phyloP scores from a whole-genome alignment of 139 green algal species.

The Volvox africanus region DNA sequence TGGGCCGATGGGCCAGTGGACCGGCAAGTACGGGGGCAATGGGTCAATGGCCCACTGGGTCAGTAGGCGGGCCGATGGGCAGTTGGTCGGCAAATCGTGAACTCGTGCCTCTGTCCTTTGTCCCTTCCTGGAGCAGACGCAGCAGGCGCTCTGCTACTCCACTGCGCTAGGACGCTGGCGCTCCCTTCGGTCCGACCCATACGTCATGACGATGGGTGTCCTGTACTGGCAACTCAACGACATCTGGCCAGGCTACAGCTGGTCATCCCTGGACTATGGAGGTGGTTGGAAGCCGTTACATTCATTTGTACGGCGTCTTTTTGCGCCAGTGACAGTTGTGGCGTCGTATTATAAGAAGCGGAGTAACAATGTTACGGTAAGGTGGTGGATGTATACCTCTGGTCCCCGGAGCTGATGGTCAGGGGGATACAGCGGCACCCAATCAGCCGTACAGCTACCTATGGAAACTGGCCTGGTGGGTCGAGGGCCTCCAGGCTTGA shows the following conservation, averaged over 20 bases:
- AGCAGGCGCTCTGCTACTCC: constrained; percentile 83
- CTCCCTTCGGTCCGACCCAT: constrained; percentile 62
- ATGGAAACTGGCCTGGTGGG: no score
- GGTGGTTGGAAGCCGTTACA: constrained; percentile 77
- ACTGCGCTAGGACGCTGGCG: constrained; percentile 74
- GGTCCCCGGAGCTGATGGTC: no score
- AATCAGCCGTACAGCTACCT: no score
- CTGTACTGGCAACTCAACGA: constrained; percentile 84
- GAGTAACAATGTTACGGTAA: constrained; percentile 17
- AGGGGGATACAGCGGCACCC: no score
- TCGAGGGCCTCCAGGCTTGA: no score
- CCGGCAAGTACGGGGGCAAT: no score
- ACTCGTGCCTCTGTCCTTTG: no score
- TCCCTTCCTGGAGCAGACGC: constrained; percentile 51
- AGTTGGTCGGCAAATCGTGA: no score
- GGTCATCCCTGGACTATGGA: constrained; percentile 72
- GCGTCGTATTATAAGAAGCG: not conserved
- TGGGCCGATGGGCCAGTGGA: no score
- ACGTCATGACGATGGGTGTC: constrained; percentile 77
- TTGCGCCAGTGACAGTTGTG: constrained; percentile 20
- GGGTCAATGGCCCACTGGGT: no score
- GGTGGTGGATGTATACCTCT: not conserved
- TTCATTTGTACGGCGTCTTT: constrained; percentile 47
- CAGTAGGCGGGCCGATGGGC: no score
- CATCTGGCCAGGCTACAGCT: constrained; percentile 73